Percentiles rank a stretch among this genome's conserved stretches.
These are phyloP conservation scores for Malus hybrid DNA, from an alignment of 331 rosid species.

Conservation along the genomic window DNA sequence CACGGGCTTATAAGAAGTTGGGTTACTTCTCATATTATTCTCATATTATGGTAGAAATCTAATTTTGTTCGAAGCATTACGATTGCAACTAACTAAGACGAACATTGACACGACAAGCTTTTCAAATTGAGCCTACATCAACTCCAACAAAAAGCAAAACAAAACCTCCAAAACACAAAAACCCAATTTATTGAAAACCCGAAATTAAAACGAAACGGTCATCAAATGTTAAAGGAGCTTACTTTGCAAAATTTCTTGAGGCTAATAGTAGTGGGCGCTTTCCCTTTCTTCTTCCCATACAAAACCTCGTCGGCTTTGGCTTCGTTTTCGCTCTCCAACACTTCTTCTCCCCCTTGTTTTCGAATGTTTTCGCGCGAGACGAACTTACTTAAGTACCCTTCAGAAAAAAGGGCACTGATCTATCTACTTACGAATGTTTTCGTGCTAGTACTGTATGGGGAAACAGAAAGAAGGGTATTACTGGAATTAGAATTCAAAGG, in stretches of 20 bases:
- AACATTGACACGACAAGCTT: neutral
- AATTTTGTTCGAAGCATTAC: neutral
- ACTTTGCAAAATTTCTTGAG: conserved; percentile 91
- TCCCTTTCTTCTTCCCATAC: conserved; percentile 47
- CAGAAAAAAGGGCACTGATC: neutral
- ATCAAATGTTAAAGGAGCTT: neutral
- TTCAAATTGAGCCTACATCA: neutral
- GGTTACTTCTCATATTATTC: too few species aligned
- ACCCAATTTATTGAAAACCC: neutral
- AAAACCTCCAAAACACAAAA: neutral
- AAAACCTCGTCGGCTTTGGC: conserved; percentile 23
- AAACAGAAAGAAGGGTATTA: neutral
- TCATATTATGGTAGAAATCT: too few species aligned
- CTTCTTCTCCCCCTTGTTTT: conserved; percentile 25
- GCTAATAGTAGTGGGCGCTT: conserved; percentile 44
- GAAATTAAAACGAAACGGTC: neutral
- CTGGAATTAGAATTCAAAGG: neutral
- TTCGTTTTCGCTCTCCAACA: neutral
- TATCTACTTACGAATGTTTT: neutral
- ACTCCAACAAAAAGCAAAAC: neutral
- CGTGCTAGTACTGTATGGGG: too few species aligned
- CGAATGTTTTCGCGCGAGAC: neutral
- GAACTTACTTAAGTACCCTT: conserved; percentile 10
- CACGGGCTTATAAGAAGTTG: too few species aligned
- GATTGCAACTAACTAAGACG: neutral